phyloP scores from a whole-genome alignment of 176 grass and related monocot genomes.

The Oryza glumipatula region DNA sequence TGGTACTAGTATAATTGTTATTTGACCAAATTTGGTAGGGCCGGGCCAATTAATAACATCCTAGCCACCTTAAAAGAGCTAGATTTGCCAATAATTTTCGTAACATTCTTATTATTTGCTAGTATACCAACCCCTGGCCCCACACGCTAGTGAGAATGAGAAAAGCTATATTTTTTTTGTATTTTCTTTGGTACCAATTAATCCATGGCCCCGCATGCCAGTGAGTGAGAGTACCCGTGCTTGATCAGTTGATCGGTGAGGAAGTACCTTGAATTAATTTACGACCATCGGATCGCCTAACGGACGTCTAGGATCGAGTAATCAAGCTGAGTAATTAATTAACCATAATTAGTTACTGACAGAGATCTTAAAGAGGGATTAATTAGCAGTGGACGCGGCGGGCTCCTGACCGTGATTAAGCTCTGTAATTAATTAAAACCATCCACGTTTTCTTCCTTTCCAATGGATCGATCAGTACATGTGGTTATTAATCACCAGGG shows the following conservation, averaged over 20 bases:
- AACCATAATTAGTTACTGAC: background rate
- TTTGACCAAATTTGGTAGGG: background rate
- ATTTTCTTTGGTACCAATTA: background rate
- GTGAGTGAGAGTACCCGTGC: too few relatives aligned
- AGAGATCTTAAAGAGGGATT: background rate
- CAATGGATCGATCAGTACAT: background rate
- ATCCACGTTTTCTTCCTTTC: background rate
- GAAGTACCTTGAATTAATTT: background rate
- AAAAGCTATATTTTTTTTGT: background rate
- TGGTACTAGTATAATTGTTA: background rate
- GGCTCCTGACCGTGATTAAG: background rate
- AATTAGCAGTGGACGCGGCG: background rate
- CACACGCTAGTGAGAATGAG: too few relatives aligned
- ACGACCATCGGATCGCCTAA: background rate
- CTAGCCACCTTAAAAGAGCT: background rate
- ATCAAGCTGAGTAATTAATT: background rate
- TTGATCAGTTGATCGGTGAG: background rate
- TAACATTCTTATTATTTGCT: too few relatives aligned
- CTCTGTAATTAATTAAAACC: background rate
- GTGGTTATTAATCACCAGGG: too few relatives aligned
- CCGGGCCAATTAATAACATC: background rate
- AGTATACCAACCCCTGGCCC: too few relatives aligned
- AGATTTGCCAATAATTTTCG: background rate
- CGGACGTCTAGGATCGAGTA: background rate
- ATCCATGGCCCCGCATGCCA: background rate